Percentiles rank a stretch among this genome's conserved stretches.
phyloP scores from a whole-genome alignment of 805 yeast genomes.

The Kodamaea neixiangensis region DNA sequence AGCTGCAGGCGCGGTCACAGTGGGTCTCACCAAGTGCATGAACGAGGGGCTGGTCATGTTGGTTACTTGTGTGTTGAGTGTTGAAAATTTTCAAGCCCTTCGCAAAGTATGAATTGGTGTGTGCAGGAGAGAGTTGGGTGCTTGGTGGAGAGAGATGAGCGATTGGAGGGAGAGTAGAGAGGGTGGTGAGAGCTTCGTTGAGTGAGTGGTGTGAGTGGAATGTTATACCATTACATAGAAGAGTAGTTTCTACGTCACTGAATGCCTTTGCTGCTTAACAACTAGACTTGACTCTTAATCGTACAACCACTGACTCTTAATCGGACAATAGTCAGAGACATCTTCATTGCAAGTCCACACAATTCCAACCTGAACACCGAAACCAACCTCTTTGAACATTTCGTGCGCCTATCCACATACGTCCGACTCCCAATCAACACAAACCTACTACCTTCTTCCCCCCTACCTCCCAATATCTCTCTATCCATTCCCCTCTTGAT shows the following conservation, averaged over 20 bases:
- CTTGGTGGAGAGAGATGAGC: not conserved
- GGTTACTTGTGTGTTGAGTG: constrained; percentile 5
- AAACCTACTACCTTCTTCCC: not conserved
- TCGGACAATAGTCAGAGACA: no score
- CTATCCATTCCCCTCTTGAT: not conserved
- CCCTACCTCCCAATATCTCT: not conserved
- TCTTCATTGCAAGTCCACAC: no score
- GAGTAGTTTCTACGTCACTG: no score
- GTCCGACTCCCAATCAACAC: no score
- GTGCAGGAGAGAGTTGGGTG: not conserved
- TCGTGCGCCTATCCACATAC: no score
- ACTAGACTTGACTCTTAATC: no score
- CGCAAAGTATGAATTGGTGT: not conserved
- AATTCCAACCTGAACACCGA: no score
- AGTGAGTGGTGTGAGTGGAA: not conserved
- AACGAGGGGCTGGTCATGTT: constrained; percentile 26
- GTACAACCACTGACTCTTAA: no score
- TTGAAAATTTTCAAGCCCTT: constrained; percentile 6
- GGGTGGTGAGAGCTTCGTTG: not conserved
- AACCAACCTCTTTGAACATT: no score
- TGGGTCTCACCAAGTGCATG: constrained; percentile 54
- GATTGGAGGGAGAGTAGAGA: not conserved
- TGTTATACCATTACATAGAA: no score
- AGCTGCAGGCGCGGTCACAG: constrained; percentile 47
- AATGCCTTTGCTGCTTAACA: no score